Conservation (phyloP, 331 rosid genomes). For the Malus hybrid region DNA sequence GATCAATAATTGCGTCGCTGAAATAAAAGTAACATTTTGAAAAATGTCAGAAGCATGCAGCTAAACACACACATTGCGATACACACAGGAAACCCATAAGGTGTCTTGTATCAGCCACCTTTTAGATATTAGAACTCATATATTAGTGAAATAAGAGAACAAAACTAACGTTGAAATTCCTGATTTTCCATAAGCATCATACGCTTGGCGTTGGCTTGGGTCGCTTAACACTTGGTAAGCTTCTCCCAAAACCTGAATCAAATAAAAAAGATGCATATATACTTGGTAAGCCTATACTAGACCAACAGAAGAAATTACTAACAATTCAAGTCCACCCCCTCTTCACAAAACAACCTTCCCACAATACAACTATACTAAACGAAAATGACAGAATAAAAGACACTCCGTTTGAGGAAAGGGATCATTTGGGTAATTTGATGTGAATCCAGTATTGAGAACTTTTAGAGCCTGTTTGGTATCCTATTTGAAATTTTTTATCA, state of each 20-base stretch:
- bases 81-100: not conserved
- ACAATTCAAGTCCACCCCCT: not conserved
- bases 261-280: not conserved
- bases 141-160: slow-evolving; percentile 1
- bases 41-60: slow-evolving; percentile 9
- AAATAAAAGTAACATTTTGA: slow-evolving; percentile 1
- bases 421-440: no score
- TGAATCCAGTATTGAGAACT: not conserved
- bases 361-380: not conserved
- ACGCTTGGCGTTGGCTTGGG: slow-evolving; percentile 81
- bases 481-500: no score
- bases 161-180: slow-evolving; percentile 89
- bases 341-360: not conserved
- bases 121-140: slow-evolving; percentile 9
- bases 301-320: not conserved
- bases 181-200: slow-evolving; percentile 81
- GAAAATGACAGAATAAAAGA: not conserved
- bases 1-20: slow-evolving; percentile 94
- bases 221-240: slow-evolving; percentile 98
- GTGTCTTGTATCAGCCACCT: slow-evolving; percentile 3
- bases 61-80: not conserved
- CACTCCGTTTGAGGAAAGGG: not conserved
- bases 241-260: slow-evolving; percentile 84
- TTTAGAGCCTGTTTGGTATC: no score
- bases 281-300: not conserved